These are phyloP conservation scores for Agastache rugosa DNA, from an alignment of 257 asterid genomes.

Conservation along the genomic window DNA sequence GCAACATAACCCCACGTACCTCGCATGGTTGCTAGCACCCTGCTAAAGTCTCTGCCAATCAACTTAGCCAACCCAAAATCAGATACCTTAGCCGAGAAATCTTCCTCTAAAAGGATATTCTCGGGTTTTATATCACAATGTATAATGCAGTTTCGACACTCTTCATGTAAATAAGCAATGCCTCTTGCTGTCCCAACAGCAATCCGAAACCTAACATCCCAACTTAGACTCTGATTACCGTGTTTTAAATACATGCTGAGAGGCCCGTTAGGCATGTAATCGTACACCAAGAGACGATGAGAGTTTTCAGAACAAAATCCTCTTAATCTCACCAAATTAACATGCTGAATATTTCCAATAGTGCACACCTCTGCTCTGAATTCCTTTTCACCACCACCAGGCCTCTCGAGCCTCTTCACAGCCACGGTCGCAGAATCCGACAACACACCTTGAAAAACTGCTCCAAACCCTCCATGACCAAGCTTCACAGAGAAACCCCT, in stretches of 20 bases:
- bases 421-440: constrained; percentile 67
- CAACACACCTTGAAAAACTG: constrained; percentile 69
- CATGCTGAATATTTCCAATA: constrained; percentile 81
- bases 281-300: constrained; percentile 79
- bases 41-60: constrained; percentile 72
- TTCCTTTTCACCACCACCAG: constrained; percentile 80
- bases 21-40: constrained; percentile 77
- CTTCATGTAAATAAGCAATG: constrained; percentile 81
- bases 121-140: constrained; percentile 88
- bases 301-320: constrained; percentile 80
- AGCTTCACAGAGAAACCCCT: constrained; percentile 79
- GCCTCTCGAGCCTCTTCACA: constrained; percentile 80
- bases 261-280: constrained; percentile 86
- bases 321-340: constrained; percentile 74
- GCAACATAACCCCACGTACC: constrained; percentile 93
- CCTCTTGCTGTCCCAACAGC: constrained; percentile 77
- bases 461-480: constrained; percentile 91
- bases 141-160: constrained; percentile 67
- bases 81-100: constrained; percentile 74
- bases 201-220: constrained; percentile 68
- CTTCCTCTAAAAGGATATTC: constrained; percentile 67
- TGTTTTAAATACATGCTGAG: constrained; percentile 60
- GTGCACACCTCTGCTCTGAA: constrained; percentile 87
- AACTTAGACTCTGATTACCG: constrained; percentile 60
- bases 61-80: constrained; percentile 88